phyloP scores from a whole-genome alignment of 345 rosid species.

The Pugionium cornutum region DNA sequence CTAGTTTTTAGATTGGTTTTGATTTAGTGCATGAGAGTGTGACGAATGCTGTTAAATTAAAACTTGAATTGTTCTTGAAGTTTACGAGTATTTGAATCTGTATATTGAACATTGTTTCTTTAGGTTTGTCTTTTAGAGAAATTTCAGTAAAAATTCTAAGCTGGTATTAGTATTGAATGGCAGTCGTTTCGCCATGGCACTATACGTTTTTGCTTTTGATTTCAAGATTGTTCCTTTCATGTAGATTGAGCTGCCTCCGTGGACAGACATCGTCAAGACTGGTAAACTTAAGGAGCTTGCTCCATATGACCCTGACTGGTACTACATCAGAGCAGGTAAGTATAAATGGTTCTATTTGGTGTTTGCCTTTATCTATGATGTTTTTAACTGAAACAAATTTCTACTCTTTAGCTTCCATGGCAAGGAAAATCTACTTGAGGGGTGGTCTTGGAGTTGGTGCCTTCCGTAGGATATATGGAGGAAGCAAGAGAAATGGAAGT shows the following conservation, averaged over 20 bases:
- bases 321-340: slow-evolving; percentile 58
- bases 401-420: slow-evolving; percentile 35
- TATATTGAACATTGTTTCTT: neutral
- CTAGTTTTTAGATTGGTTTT: too few relatives aligned
- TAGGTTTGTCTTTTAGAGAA: neutral
- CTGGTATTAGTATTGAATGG: too few relatives aligned
- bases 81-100: too few relatives aligned
- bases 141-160: neutral
- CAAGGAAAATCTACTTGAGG: slow-evolving; percentile 40
- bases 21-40: neutral
- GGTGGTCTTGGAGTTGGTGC: slow-evolving; percentile 46
- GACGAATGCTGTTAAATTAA: neutral
- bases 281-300: slow-evolving; percentile 65
- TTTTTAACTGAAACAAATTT: neutral
- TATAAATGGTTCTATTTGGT: neutral
- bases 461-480: slow-evolving; percentile 43
- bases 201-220: too few relatives aligned
- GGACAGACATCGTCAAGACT: slow-evolving; percentile 73
- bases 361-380: neutral
- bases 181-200: too few relatives aligned
- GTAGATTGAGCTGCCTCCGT: slow-evolving; percentile 61
- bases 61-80: too few relatives aligned
- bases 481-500: slow-evolving; percentile 43
- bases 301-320: slow-evolving; percentile 72
- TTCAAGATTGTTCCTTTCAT: neutral